Evolutionary conservation across 2,329 filamentous ascomycete species (phyloP).

Genomic region (Mycosphaerella sp.): DNA sequence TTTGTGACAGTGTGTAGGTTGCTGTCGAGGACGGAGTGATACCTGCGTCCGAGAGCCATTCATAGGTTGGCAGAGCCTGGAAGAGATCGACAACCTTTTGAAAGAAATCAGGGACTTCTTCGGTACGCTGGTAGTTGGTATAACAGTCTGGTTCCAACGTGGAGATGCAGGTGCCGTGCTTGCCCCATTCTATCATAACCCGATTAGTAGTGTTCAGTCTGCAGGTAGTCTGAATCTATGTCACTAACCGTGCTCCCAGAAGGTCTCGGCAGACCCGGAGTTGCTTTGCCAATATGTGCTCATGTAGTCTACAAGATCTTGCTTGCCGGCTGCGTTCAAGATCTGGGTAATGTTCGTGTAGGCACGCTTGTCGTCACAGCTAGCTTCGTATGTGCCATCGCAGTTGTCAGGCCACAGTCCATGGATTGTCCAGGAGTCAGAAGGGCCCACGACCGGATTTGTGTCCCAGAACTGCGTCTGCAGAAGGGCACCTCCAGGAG

Average conservation of each 20-base stretch:
- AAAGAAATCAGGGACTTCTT: conserved; percentile 66
- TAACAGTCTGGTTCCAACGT: conserved; percentile 62
- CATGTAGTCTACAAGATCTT: conserved; percentile 60
- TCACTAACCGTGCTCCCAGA: conserved; percentile 49
- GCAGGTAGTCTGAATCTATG: not conserved
- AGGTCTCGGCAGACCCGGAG: conserved; percentile 54
- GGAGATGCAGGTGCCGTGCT: conserved; percentile 64
- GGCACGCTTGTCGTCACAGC: conserved; percentile 55
- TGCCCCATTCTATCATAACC: conserved; percentile 31
- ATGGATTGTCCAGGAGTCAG: conserved; percentile 67
- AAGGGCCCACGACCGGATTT: conserved; percentile 56
- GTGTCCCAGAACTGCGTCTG: conserved; percentile 76
- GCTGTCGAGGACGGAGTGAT: conserved; percentile 49
- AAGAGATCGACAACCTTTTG: conserved; percentile 59
- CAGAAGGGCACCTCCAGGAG: conserved; percentile 63
- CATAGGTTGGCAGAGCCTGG: conserved; percentile 59
- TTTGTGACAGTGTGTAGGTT: conserved; percentile 55
- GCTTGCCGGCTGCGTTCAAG: conserved; percentile 49
- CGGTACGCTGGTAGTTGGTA: conserved; percentile 47
- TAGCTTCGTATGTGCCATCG: conserved; percentile 61
- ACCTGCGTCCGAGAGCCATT: conserved; percentile 55
- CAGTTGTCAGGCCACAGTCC: conserved; percentile 56
- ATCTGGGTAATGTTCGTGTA: conserved; percentile 62
- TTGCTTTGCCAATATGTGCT: conserved; percentile 65
- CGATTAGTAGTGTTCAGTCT: not conserved